Evolutionary conservation across 192 early-diverging fungal genomes (phyloP), one percentile per base, ranked within the genome.

Genomic region (Coemansia sp.): DNA sequence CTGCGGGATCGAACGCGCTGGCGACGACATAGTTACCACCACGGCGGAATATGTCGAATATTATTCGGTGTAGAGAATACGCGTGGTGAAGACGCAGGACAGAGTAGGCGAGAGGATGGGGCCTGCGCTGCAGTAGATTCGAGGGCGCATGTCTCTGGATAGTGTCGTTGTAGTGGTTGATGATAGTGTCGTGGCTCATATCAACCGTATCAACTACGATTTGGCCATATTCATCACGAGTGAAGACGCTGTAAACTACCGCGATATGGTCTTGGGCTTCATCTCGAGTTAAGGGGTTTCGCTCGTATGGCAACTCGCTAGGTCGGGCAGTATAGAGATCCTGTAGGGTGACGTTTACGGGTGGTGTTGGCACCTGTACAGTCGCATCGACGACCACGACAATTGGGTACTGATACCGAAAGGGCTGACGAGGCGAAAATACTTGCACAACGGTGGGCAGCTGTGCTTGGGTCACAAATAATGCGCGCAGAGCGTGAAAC

Each of bases 1-100:
- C 45, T 0, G 43, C 45, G 4, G 67, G 74, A 18, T 61, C 64
- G 49, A 81, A 81, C 11, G 37, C 18, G 20, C 18, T 62, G 0
- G 79, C 56, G 4, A 81, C 73, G 11, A 81, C 16, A 32, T 81
- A 76, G 16, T 35, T 44, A 13, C 70, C 79, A 10, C 74, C 74
- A 3, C 74, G 59, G 47, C 74, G 65, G 47, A 81, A 76, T 11
- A 81, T 76, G 61, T 76, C 53, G 18, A 81, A 62, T n/a, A 81
- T 2, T 0, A 68, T 65, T 9, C 53, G 49, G 40, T 81, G 79
- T 29, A 76, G 64, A 6, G 68, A 40, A 24, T 70, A 81, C 12
- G 70, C 79, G 9, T 58, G 50, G 49, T 81, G 73, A 68, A 76
- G 61, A 6, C 79, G 73, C 56, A 73, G 53, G 8, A 76, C 74